These are phyloP conservation scores for Fagopyrum tataricum DNA, from an alignment of 148 eudicot genomes.

Conservation along the genomic window DNA sequence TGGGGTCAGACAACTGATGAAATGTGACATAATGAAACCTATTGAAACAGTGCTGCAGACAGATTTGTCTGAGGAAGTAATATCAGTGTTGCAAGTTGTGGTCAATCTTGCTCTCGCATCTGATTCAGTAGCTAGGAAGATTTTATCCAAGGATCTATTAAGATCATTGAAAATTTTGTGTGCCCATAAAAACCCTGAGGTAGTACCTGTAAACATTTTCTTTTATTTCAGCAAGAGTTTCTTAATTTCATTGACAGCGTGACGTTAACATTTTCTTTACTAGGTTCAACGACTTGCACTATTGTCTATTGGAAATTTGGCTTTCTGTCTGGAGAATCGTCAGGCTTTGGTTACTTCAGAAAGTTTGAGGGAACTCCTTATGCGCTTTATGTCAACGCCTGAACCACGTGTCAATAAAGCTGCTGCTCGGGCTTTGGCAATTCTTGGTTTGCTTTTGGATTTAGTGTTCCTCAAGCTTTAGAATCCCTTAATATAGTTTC, in stretches of 20 bases:
- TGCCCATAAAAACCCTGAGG: conserved; percentile 89
- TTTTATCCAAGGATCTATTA: conserved; percentile 81
- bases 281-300: conserved; percentile 93
- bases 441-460: conserved; percentile 68
- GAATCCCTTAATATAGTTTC: conserved; percentile 7
- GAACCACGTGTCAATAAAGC: conserved; percentile 88
- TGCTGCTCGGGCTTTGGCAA: conserved; percentile 95
- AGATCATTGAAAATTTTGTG: conserved; percentile 78
- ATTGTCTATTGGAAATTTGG: conserved; percentile 83
- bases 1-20: conserved; percentile 74
- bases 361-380: conserved; percentile 88
- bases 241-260: conserved; percentile 2
- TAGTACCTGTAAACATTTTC: conserved; percentile 15
- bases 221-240: conserved; percentile 1
- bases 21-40: conserved; percentile 95
- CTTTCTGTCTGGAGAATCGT: conserved; percentile 87
- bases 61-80: conserved; percentile 61
- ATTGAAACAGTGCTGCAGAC: conserved; percentile 70
- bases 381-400: conserved; percentile 67
- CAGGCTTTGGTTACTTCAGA: conserved; percentile 79
- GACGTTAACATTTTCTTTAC: conserved; percentile 16
- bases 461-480: not conserved
- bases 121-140: conserved; percentile 80
- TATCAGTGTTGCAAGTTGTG: conserved; percentile 81
- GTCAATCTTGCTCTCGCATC: conserved; percentile 80